Evolutionary conservation across 2,329 filamentous ascomycete genomes (phyloP), one percentile per base, ranked within the genome.

Genomic region (Claviceps africana): DNA sequence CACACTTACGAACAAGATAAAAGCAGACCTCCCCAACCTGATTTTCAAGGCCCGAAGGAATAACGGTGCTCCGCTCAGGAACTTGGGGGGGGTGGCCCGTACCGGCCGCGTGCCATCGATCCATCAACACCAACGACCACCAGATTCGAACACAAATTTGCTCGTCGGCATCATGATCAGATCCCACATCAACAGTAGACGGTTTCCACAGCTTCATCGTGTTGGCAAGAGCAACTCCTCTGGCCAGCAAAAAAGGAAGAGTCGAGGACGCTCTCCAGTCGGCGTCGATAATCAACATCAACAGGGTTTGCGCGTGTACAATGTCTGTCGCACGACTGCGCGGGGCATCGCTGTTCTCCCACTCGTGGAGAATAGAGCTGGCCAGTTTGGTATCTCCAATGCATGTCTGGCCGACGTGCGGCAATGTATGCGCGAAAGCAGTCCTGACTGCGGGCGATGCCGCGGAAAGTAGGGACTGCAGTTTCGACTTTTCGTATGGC

Each of bases 61-160:
- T 67, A 15, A 84, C 75, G 7, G 82, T 74, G 50, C 73, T 79
- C 55, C 77, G 74, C 57, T 85, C 78, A 1, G 78, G 78, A 53
- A 88, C 79, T 53, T 82, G 72, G 13, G 79, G 57, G 1, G 82
- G 79, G 55, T 75, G 79, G 13, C 78, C 79, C 4, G 77, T 83
- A 22, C 79, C 81, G n/a, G 81, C 75, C 4, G 85, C 81, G 61
- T 86, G 80, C 82, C 83, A 88, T 17, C 83, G 77, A 60, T 88
- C 85, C 56, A 88, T 75, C 56, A 85, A 74, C 46, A 87, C 76
- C 35, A 88, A 68, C 15, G 80, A 78, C 81, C 82, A 87, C 85
- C 85, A 88, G 19, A 83, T 76, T 44, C 82, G 76, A 49, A 82
- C 71, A 1, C 76, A 75, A 4, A 87, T 68, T 19, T 78, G 78